These are phyloP conservation scores for Cryoendolithus antarcticus DNA, from an alignment of 2,329 filamentous ascomycete genomes.

Conservation along the genomic window DNA sequence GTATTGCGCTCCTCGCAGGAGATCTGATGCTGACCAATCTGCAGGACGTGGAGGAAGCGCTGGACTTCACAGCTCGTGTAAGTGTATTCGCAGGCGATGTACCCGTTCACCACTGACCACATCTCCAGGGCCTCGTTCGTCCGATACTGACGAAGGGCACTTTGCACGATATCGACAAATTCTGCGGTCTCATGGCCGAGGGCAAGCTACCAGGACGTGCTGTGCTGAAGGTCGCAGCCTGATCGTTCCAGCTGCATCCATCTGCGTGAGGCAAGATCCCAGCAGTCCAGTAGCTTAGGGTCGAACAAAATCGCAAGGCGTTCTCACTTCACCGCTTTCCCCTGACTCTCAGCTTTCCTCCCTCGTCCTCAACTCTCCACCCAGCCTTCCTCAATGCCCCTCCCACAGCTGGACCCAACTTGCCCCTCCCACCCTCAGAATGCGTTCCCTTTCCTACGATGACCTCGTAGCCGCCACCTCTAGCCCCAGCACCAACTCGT, in stretches of 20 bases:
- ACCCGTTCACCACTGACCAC: slow-evolving; percentile 23
- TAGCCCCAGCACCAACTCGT: slow-evolving; percentile 31
- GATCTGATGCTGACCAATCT: not conserved
- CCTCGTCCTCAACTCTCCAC: slow-evolving; percentile 66
- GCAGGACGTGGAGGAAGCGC: slow-evolving; percentile 31
- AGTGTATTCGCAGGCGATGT: not conserved
- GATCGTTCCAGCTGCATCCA: not conserved
- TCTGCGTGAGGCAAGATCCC: too few species aligned
- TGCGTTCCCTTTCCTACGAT: slow-evolving; percentile 74
- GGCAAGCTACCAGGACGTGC: slow-evolving; percentile 30
- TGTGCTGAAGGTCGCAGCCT: slow-evolving; percentile 27
- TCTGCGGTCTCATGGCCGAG: slow-evolving; percentile 26
- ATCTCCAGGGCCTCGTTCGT: slow-evolving; percentile 29
- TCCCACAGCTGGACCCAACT: slow-evolving; percentile 67
- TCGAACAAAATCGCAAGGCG: too few species aligned
- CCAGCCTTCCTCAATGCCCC: slow-evolving; percentile 63
- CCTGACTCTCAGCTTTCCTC: slow-evolving; percentile 57
- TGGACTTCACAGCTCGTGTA: slow-evolving; percentile 7
- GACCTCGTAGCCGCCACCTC: slow-evolving; percentile 51
- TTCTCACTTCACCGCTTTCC: slow-evolving; percentile 30
- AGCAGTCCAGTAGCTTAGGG: too few species aligned
- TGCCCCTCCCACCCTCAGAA: slow-evolving; percentile 61
- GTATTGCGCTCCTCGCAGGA: not conserved
- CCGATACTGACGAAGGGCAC: slow-evolving; percentile 28
- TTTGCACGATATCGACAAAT: slow-evolving; percentile 28